phyloP scores from a whole-genome alignment of 352 stramenopile species.

The Globisporangium nagaii region DNA sequence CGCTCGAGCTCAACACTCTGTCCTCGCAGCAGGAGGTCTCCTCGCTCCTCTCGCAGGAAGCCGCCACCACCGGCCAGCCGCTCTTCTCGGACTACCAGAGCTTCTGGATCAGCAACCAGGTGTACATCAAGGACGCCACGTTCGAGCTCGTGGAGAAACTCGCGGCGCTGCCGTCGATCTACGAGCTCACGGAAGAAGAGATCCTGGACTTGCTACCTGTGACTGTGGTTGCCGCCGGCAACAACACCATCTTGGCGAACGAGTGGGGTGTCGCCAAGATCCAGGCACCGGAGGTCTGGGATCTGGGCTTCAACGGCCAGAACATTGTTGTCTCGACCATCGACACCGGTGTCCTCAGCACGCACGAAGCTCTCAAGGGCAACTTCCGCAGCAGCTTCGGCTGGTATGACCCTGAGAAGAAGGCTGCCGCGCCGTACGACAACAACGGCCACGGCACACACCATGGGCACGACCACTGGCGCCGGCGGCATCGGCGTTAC shows the following conservation, averaged over 20 bases:
- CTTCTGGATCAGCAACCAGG: conserved; percentile 20
- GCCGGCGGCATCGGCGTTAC: conserved; percentile 31
- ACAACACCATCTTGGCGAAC: conserved; percentile 2
- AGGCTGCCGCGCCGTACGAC: conserved; percentile 27
- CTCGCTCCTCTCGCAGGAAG: not conserved
- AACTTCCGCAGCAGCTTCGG: conserved; percentile 2
- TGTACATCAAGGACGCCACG: conserved; percentile 15
- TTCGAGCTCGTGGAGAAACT: conserved; percentile 17
- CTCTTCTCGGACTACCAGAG: not conserved
- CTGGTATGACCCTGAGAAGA: conserved; percentile 1
- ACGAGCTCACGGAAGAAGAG: conserved; percentile 10
- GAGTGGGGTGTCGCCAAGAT: conserved; percentile 14
- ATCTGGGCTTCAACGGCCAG: conserved; percentile 8
- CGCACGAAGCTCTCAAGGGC: not conserved
- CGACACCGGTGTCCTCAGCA: conserved; percentile 1
- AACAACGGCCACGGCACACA: conserved; percentile 47
- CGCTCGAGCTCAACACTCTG: conserved; percentile 1
- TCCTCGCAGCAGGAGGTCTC: conserved; percentile 6
- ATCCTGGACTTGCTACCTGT: not conserved
- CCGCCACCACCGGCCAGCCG: not conserved
- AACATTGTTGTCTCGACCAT: conserved; percentile 1
- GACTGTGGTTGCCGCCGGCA: not conserved
- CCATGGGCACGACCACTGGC: conserved; percentile 40
- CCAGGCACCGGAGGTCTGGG: conserved; percentile 12
- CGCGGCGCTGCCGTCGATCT: conserved; percentile 2